Conservation (phyloP, 2,329 filamentous ascomycete genomes). For the Calonectria hawksworthii region DNA sequence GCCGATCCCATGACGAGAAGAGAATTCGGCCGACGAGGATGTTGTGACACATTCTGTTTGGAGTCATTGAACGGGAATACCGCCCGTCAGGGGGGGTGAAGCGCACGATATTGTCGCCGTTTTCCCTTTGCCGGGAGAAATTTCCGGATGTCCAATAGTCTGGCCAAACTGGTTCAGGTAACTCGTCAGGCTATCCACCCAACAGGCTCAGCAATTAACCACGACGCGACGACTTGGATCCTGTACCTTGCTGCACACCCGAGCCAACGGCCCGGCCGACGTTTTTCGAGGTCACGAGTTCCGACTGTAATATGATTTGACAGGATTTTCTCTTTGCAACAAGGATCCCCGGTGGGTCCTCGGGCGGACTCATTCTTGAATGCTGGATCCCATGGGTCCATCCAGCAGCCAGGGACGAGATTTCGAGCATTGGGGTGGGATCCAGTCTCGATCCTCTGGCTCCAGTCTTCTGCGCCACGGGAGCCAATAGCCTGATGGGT, state of each 20-base stretch:
- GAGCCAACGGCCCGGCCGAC: conserved; percentile 19
- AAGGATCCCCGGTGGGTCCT: conserved; percentile 11
- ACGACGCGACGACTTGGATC: conserved; percentile 3
- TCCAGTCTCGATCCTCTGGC: not conserved
- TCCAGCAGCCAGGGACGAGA: conserved; percentile 3
- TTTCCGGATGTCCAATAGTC: conserved; percentile 12
- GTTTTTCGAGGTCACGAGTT: conserved; percentile 21
- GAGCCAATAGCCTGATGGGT: not conserved
- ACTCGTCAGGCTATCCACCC: conserved; percentile 5
- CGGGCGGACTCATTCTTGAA: conserved; percentile 24
- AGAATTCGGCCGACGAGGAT: not conserved
- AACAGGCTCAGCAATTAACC: conserved; percentile 12
- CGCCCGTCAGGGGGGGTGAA: not conserved
- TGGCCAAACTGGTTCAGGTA: not conserved
- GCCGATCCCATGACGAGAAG: conserved; percentile 1
- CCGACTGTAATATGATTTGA: conserved; percentile 4
- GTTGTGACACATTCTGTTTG: not conserved
- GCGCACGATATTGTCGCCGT: not conserved
- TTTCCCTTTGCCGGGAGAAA: not conserved
- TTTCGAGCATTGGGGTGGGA: not conserved
- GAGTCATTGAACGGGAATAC: conserved; percentile 11
- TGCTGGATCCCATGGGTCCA: conserved; percentile 13
- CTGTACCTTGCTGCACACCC: conserved; percentile 13
- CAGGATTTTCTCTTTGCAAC: not conserved
- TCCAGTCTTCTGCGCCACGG: conserved; percentile 6